phyloP scores from a whole-genome alignment of 768 basidiomycete species.

The Steccherinum ochraceum region DNA sequence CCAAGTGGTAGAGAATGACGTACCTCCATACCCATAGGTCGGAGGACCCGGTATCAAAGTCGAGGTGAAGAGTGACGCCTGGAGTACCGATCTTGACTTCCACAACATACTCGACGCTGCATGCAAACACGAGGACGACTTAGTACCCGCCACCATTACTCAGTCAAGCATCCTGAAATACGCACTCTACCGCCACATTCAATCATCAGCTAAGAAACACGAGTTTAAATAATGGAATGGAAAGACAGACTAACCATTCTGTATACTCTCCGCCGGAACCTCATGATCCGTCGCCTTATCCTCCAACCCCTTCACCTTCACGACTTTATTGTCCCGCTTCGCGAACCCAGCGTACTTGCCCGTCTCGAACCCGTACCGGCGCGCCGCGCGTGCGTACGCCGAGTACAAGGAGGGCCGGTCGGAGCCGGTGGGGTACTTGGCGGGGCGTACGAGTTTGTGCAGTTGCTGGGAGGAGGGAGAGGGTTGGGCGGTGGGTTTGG shows the following conservation, averaged over 20 bases:
- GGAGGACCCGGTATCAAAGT: slow-evolving; percentile 28
- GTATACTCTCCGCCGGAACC: slow-evolving; percentile 23
- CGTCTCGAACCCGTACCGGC: slow-evolving; percentile 22
- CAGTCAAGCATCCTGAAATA: background rate
- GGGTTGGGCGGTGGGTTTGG: background rate
- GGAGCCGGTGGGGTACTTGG: slow-evolving; percentile 13
- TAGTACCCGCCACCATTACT: background rate
- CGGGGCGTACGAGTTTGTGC: slow-evolving; percentile 19
- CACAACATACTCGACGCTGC: slow-evolving; percentile 33
- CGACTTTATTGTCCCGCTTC: slow-evolving; percentile 23
- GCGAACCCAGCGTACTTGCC: slow-evolving; percentile 22
- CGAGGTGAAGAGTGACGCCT: slow-evolving; percentile 29
- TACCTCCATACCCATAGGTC: slow-evolving; percentile 26
- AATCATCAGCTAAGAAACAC: background rate
- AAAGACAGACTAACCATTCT: slow-evolving; percentile 19
- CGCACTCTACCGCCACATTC: background rate
- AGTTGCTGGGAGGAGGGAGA: slow-evolving; percentile 7
- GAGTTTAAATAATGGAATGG: no score
- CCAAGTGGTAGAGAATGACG: background rate
- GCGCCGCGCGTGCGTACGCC: slow-evolving; percentile 23
- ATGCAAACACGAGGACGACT: slow-evolving; percentile 4
- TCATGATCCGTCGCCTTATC: slow-evolving; percentile 22
- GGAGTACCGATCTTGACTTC: slow-evolving; percentile 34
- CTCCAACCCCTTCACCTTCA: slow-evolving; percentile 18
- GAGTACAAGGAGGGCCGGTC: slow-evolving; percentile 21